A percentile compares a stretch with the other conserved stretches of the same genome.
Evolutionary conservation across 2,329 filamentous ascomycete genomes (phyloP).

Genomic region (Escovopsis sp.): DNA sequence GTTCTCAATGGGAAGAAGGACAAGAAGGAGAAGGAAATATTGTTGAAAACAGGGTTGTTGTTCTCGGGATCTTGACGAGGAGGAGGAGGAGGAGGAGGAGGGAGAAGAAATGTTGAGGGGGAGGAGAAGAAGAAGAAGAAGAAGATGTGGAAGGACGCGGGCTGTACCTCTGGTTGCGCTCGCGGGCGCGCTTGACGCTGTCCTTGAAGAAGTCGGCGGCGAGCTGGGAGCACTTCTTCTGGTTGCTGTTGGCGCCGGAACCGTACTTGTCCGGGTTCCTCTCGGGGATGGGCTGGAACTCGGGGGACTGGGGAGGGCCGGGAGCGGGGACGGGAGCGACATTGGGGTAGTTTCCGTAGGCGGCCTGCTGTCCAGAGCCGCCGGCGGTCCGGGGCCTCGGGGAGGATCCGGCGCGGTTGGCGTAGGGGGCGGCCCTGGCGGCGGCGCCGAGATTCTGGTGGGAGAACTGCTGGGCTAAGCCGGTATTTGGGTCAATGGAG

Average conservation of each 20-base stretch:
- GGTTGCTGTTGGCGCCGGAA: conserved; percentile 49
- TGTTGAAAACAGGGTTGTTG: no score
- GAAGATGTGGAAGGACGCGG: not conserved
- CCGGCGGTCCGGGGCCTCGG: conserved; percentile 78
- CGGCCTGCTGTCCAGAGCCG: conserved; percentile 44
- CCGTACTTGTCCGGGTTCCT: conserved; percentile 73
- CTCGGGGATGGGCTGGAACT: conserved; percentile 67
- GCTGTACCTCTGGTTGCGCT: conserved; percentile 79
- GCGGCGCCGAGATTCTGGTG: conserved; percentile 83
- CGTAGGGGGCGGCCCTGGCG: conserved; percentile 55
- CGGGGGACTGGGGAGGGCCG: conserved; percentile 45
- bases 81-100: no score
- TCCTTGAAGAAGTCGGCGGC: conserved; percentile 96
- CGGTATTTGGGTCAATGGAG: conserved; percentile 73
- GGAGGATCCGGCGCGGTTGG: conserved; percentile 48
- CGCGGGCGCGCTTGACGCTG: conserved; percentile 87
- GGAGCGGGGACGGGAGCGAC: conserved; percentile 50
- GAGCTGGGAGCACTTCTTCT: conserved; percentile 53
- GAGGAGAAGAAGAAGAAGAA: not conserved
- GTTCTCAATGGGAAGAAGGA: no score
- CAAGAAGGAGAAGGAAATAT: no score
- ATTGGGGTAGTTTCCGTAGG: conserved; percentile 51
- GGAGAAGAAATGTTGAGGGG: not conserved
- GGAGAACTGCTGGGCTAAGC: conserved; percentile 88
- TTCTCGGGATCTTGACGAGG: no score